Base-by-base conservation (phyloP, 2,329 filamentous ascomycete species). In the Ophiostoma angusticollis region DNA sequence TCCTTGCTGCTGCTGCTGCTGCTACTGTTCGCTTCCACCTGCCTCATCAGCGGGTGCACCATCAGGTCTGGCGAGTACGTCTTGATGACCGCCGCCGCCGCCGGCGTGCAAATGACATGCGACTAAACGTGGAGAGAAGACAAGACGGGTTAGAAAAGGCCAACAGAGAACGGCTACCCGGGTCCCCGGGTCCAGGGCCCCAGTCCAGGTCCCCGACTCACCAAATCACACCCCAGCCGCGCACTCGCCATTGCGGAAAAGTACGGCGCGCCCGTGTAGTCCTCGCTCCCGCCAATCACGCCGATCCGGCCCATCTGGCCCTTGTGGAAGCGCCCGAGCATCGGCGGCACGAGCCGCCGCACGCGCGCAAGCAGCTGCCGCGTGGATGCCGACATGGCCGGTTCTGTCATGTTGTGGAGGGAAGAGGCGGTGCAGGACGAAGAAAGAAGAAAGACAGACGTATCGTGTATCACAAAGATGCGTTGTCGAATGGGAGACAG, bases 171-270 rank as follows among this genome's bases (percentile, higher is more conserved):
- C n/a, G n/a, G n/a, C n/a, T n/a, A n/a, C n/a, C n/a, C n/a, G n/a
- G n/a, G n/a, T n/a, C n/a, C n/a, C n/a, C n/a, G n/a, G n/a, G n/a
- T n/a, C n/a, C n/a, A n/a, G n/a, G n/a, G n/a, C n/a, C n/a, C n/a
- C n/a, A n/a, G n/a, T n/a, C n/a, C n/a, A n/a, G n/a, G n/a, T n/a
- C n/a, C n/a, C n/a, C n/a, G 17, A 41, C 40, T 0, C 67, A 89
- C 85, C 84, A 94, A 84, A 54, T 94, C 86, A 53, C 80, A 85
- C 5, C 89, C 91, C 42, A 96, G 64, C 53, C 82, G 77, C 33
- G 91, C 91, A 48, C 85, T 94, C 11, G 91, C 91, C 78, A 95
- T 95, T 47, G 89, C 87, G 16, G 89, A 95, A 63, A 98, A 98
- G 64, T 94, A 98, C 11, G 91, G 91, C 42, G 91, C 91, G 27